Base-by-base conservation (phyloP, 1,139 yeast genomes). In the Yamadazyma sp. region DNA sequence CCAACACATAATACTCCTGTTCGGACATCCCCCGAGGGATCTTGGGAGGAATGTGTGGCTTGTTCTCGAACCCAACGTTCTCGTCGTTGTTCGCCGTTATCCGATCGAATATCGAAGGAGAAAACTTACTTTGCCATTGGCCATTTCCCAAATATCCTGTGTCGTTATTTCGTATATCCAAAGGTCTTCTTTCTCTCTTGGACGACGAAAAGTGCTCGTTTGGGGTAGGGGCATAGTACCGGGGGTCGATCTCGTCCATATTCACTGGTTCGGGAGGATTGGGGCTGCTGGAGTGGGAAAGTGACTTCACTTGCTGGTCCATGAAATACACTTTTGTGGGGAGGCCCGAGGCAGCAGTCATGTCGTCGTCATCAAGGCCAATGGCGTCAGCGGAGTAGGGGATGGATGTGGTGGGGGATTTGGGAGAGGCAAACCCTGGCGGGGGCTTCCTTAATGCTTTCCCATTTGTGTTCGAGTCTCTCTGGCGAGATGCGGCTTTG, bases 41-140 rank as follows among this genome's bases (percentile, higher is more conserved):
- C 53, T 75, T 76, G 2, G 81, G 80, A 2, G 82, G 82, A 2
- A 75, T 72, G 16, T 53, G 54, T 0, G 81, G 80, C 37, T 73
- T 67, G 33, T 54, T 54, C 33, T 56, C 61, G 31, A 49, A 54
- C 22, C 61, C 62, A 18, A 36, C 31, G 34, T 62, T 61, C 33
- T 59, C 66, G 37, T 58, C 59, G 33, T 55, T 20, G 22, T 20
- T 53, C 6, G 26, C 37, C 11, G 46, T 42, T 14, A 58, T 54
- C 42, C 64, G 45, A 41, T 63, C 66, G 45, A 71, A 72, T 3
- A 71, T 60, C 17, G 71, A 62, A 1, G 77, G 77, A 2, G 74
- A 67, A 40, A 70, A 70, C 39, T 58, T 58, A 24, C 25, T 38
- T 6, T 47, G 46, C 72, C 72, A 60, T 33, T 59, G 53, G 1